phyloP scores from a whole-genome alignment of 306 rosid genomes.

The Glycyrrhiza uralensis region DNA sequence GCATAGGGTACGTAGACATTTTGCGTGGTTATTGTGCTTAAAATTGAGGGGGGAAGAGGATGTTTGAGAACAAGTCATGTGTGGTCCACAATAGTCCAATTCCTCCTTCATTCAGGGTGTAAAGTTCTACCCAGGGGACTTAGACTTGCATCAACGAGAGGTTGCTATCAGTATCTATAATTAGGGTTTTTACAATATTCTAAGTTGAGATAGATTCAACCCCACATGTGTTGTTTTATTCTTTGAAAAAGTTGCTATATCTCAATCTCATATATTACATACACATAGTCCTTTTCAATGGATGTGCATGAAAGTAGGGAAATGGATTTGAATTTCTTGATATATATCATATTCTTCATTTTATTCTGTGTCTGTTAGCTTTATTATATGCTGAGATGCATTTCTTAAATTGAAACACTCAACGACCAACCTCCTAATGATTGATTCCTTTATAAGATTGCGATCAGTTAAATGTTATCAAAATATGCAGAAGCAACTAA shows the following conservation, averaged over 20 bases:
- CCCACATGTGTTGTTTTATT: constrained; percentile 50
- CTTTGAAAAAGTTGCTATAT: constrained; percentile 34
- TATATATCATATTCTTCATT: background rate
- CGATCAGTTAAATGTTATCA: background rate
- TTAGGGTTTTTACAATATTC: constrained; percentile 50
- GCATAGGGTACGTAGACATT: constrained; percentile 39
- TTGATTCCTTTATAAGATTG: background rate
- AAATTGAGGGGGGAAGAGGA: constrained; percentile 8
- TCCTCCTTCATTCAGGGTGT: constrained; percentile 36
- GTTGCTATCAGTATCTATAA: constrained; percentile 62
- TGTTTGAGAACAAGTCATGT: constrained; percentile 28
- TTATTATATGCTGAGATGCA: background rate
- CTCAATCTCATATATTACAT: constrained; percentile 35
- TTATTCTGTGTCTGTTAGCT: constrained; percentile 19
- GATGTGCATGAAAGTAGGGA: background rate
- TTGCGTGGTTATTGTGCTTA: constrained; percentile 35
- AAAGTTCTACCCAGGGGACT: constrained; percentile 41
- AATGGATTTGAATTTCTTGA: constrained; percentile 16
- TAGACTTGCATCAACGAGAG: constrained; percentile 56
- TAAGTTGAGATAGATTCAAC: constrained; percentile 44
- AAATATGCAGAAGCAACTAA: background rate
- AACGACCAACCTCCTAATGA: too few species aligned
- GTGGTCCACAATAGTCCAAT: constrained; percentile 46
- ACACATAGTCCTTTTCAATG: constrained; percentile 46
- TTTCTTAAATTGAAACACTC: background rate